Evolutionary conservation across 345 rosid genomes (phyloP).

Genomic region (Capsella bursapastoris): DNA sequence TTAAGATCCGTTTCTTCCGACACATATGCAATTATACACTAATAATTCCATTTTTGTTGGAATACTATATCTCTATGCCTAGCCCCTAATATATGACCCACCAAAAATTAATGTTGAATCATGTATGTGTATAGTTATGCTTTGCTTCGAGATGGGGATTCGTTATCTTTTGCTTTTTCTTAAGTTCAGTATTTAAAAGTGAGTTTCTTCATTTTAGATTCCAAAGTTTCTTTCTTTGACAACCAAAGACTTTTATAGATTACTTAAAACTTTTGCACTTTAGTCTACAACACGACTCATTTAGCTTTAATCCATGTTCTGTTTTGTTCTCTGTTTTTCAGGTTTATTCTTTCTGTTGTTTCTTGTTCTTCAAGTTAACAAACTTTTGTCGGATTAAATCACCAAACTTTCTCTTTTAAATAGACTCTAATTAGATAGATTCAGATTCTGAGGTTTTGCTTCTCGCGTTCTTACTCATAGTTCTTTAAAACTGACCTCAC

Average conservation of each 20-base stretch:
- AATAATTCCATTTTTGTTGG: no score
- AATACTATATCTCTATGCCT: no score
- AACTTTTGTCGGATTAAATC: constrained; percentile 17
- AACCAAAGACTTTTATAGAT: constrained; percentile 10
- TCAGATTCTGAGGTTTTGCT: constrained; percentile 10
- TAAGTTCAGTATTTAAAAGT: constrained; percentile 27
- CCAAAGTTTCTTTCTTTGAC: constrained; percentile 9
- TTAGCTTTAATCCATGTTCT: constrained; percentile 25
- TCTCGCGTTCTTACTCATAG: neutral
- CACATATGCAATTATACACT: neutral
- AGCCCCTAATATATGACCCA: constrained; percentile 29
- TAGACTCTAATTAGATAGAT: constrained; percentile 18
- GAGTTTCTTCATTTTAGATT: constrained; percentile 54
- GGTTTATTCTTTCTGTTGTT: constrained; percentile 32
- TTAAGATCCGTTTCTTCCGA: neutral
- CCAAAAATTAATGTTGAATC: constrained; percentile 23
- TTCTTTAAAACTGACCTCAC: neutral
- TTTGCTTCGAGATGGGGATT: constrained; percentile 51
- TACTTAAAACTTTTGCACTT: constrained; percentile 32
- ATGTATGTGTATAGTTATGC: constrained; percentile 21
- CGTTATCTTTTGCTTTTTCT: constrained; percentile 25
- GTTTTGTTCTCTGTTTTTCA: constrained; percentile 26
- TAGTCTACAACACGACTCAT: constrained; percentile 39
- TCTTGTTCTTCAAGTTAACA: constrained; percentile 38
- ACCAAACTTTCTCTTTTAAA: constrained; percentile 27